Evolutionary conservation across 2,329 filamentous ascomycete genomes (phyloP).

Genomic region (Alternaria sp.): DNA sequence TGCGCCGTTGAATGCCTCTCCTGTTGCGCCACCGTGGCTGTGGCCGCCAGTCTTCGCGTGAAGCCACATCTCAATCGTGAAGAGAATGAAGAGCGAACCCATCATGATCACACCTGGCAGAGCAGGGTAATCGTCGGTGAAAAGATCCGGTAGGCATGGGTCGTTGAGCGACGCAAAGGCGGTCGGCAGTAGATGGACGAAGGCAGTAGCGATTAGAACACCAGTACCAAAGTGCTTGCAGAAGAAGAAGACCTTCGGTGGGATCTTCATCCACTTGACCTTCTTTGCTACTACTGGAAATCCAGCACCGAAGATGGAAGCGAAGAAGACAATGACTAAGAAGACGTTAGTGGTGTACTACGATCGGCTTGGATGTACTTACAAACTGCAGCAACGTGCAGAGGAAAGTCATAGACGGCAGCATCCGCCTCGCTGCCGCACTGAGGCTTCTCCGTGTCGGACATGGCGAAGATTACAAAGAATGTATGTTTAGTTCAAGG

Average conservation of each 20-base stretch:
- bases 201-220: conserved; percentile 84
- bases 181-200: conserved; percentile 74
- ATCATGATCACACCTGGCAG: conserved; percentile 72
- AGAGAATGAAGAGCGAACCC: conserved; percentile 66
- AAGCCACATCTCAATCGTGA: conserved; percentile 68
- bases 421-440: conserved; percentile 41
- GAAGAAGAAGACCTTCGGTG: conserved; percentile 64
- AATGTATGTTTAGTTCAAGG: conserved; percentile 13
- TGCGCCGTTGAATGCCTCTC: conserved; percentile 44
- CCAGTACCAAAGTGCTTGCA: conserved; percentile 73
- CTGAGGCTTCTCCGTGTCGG: conserved; percentile 39
- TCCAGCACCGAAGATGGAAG: conserved; percentile 46
- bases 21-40: conserved; percentile 64
- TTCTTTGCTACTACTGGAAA: conserved; percentile 56
- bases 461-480: conserved; percentile 31
- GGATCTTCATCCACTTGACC: conserved; percentile 65
- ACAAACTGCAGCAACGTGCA: conserved; percentile 50
- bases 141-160: conserved; percentile 64
- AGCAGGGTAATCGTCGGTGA: conserved; percentile 65
- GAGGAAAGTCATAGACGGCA: conserved; percentile 45
- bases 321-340: conserved; percentile 47
- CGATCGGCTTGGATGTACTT: conserved; percentile 17
- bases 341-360: conserved; percentile 16
- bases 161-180: conserved; percentile 60
- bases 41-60: conserved; percentile 66